Evolutionary conservation across 129 eudicot species (phyloP).

Genomic region (Flaveria sonorensis): DNA sequence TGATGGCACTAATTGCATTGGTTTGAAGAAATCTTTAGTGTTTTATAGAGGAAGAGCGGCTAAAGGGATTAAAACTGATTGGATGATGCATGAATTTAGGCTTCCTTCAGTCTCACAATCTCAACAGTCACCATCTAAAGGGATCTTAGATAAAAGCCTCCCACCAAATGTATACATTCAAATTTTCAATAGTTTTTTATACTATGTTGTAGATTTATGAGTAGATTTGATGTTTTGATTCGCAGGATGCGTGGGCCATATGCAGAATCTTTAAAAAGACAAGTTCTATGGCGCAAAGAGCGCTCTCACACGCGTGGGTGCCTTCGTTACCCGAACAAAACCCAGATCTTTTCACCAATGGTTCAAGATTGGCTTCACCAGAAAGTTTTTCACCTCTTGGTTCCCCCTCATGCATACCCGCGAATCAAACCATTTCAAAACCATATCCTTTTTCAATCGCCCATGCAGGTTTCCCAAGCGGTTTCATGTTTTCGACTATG

Average conservation of each 20-base stretch:
- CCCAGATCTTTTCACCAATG: slow-evolving; percentile 14
- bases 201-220: neutral
- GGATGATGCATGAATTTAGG: slow-evolving; percentile 99
- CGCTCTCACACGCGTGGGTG: slow-evolving; percentile 76
- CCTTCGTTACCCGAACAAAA: slow-evolving; percentile 53
- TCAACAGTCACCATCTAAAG: slow-evolving; percentile 52
- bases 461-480: slow-evolving; percentile 34
- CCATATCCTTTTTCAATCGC: slow-evolving; percentile 32
- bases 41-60: slow-evolving; percentile 95
- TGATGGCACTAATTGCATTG: slow-evolving; percentile 74
- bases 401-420: slow-evolving; percentile 44
- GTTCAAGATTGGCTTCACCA: slow-evolving; percentile 38
- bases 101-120: slow-evolving; percentile 54
- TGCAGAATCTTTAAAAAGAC: slow-evolving; percentile 92
- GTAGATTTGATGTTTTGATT: neutral
- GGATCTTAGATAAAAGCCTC: slow-evolving; percentile 54
- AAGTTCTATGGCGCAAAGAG: slow-evolving; percentile 75
- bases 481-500: slow-evolving; percentile 54
- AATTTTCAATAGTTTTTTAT: neutral
- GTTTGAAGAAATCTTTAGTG: slow-evolving; percentile 83
- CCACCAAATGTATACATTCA: slow-evolving; percentile 60
- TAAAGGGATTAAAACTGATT: slow-evolving; percentile 87
- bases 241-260: slow-evolving; percentile 94
- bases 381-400: slow-evolving; percentile 48
- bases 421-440: slow-evolving; percentile 36